phyloP scores from a whole-genome alignment of 2,329 filamentous ascomycete species.

The Epicoccum nigrum region DNA sequence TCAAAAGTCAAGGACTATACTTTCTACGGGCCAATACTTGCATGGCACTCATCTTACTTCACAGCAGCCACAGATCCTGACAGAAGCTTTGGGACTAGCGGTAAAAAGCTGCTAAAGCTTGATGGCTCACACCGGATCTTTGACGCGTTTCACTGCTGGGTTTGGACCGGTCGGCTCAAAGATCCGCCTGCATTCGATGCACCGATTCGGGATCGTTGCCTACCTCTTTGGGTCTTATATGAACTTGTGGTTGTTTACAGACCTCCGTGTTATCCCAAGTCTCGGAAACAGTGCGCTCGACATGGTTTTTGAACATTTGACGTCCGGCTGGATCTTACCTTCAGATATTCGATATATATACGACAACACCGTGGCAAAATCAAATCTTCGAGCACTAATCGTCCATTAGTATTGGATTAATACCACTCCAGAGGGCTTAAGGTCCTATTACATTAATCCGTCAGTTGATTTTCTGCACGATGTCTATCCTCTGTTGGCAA shows the following conservation, averaged over 20 bases:
- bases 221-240: not conserved
- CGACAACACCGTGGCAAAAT: not conserved
- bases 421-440: too few relatives aligned
- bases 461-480: not conserved
- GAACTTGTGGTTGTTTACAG: not conserved
- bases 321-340: not conserved
- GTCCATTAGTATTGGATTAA: too few relatives aligned
- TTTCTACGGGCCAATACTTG: not conserved
- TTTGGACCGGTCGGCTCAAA: not conserved
- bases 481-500: too few relatives aligned
- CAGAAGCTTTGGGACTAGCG: not conserved
- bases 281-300: not conserved
- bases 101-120: not conserved
- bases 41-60: not conserved
- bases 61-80: not conserved
- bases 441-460: too few relatives aligned
- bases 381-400: not conserved
- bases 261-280: not conserved
- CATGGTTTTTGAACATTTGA: not conserved
- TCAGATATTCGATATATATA: not conserved
- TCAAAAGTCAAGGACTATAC: not conserved
- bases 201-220: not conserved
- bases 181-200: not conserved
- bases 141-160: not conserved
- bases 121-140: not conserved